Base-by-base conservation (phyloP, 192 early-diverging fungal species). In the Linnemannia hyalina region DNA sequence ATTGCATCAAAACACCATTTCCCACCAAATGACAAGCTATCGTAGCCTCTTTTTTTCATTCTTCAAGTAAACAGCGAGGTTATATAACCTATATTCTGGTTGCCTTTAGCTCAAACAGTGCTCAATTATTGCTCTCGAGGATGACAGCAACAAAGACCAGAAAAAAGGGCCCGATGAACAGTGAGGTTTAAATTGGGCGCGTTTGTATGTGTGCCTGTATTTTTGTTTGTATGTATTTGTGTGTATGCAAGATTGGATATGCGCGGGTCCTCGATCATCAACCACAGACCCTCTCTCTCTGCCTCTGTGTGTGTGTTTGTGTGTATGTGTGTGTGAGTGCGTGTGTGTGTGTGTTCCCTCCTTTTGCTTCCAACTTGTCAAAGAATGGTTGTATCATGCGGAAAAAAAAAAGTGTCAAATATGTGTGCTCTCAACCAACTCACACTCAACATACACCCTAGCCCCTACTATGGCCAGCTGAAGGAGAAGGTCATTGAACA, bases 231-330 rank as follows among this genome's bases (percentile, higher is more conserved):
- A 15, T 46, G 13, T 1, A 46, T 46, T 46, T 9, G 44, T 46
- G 44, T 13, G 60, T 23, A 32, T 65, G 60, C 29, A 65, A 11
- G 60, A 65, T 32, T 65, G 11, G 60, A 65, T 65, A 32, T 65
- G 29, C 26, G 60, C 60, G 60, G 60, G 60, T 65, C 60, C 60
- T 65, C 60, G n/a, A 65, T 65, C 60, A 29, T 65, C 60, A 29
- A 65, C 29, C 55, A 60, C 55, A 60, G 55, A 60, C n/a, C 55
- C 55, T 60, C n/a, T 60, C n/a, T 49, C 3, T 52, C 16, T 60
- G 55, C 8, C 1, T 57, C 23, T 60, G 23, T 55, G 16, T 55
- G 13, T 46, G 44, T 46, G 1, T 46, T 1, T 54, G 1, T 54
- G 15, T 54, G 2, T 54, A 5, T 57, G 1, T 57, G 23, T 54